Evolutionary conservation across 2,329 filamentous ascomycete genomes (phyloP), one percentile per base, ranked within the genome.

Genomic region (Aspergillus piperis): DNA sequence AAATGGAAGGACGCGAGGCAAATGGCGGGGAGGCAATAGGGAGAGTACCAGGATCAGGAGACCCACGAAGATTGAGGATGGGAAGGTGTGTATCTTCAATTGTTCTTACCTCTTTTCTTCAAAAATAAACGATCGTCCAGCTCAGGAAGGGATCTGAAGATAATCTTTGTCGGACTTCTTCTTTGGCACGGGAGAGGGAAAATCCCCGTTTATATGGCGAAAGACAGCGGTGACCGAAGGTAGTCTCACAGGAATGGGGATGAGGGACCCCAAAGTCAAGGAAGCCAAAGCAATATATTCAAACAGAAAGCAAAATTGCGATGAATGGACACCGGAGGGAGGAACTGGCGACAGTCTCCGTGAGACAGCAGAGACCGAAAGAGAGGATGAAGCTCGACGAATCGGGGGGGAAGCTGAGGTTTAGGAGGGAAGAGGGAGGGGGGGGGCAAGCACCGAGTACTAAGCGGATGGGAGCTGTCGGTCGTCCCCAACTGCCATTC

Each of bases 401-500:
- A 57, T 57, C 53, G 54, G 49, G 54, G 32, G 49, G 58, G 60
- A 50, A 57, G 48, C 55, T 39, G 53, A 53, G 54, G 52, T 50
- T 50, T 58, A 57, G 58, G 27, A 58, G 58, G 32, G 57, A 66
- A 50, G 58, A 60, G 59, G 62, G 63, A 62, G 58, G 63, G 62
- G 58, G 63, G 62, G 62, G 62, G 63, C 53, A 64, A 61, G 51
- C 56, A 66, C 65, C 62, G 58, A 65, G 62, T 66, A 36, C 32
- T 36, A 62, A 65, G 65, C 62, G 64, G 66, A 66, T 65, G 62
- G 62, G 58, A 65, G 63, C 61, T 62, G 64, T 63, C 62, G 64
- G 61, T 62, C 57, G 59, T 65, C 62, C 66, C 64, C 62, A 64
- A 62, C 47, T 63, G 61, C 62, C 64, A 66, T 66, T 56, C 41